Conservation (phyloP, 192 early-diverging fungal species). For the Coemansia sp. region DNA sequence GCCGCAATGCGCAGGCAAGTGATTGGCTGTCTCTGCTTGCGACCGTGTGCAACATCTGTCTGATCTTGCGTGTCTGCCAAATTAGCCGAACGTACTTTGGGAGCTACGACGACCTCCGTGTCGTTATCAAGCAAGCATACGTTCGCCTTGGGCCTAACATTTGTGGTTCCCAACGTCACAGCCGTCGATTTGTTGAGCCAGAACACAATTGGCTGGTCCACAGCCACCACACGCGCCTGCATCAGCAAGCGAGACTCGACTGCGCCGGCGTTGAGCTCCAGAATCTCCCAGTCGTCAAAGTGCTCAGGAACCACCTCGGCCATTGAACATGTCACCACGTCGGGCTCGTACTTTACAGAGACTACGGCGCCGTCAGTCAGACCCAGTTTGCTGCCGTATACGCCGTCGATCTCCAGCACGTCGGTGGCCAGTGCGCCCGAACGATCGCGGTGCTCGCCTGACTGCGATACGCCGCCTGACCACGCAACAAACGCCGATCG, state of each 20-base stretch:
- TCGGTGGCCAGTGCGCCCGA: constrained; percentile 7
- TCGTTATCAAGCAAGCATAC: constrained; percentile 62
- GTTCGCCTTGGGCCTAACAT: constrained; percentile 43
- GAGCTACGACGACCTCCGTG: constrained; percentile 72
- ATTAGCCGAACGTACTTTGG: constrained; percentile 57
- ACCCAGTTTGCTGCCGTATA: constrained; percentile 66
- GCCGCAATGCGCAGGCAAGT: constrained; percentile 30
- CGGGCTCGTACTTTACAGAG: constrained; percentile 59
- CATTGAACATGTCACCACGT: constrained; percentile 57
- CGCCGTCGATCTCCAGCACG: constrained; percentile 70
- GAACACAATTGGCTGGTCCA: constrained; percentile 67
- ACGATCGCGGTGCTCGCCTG: constrained; percentile 14
- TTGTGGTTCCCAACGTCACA: constrained; percentile 55
- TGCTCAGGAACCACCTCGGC: constrained; percentile 69
- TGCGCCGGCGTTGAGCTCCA: constrained; percentile 74
- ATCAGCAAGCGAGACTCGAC: constrained; percentile 68
- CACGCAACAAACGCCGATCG: constrained; percentile 32
- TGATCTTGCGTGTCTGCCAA: background rate
- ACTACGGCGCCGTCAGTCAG: constrained; percentile 62
- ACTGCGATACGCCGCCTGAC: constrained; percentile 40
- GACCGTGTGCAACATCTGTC: constrained; percentile 6
- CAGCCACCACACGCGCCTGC: constrained; percentile 69
- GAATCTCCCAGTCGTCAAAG: constrained; percentile 81
- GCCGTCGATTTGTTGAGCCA: constrained; percentile 71
- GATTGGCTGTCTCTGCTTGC: constrained; percentile 14